A percentile compares a stretch with the other conserved stretches of the same genome.
Evolutionary conservation across 176 grass and related monocot genomes (phyloP).

Genomic region (Cocos nucifera): DNA sequence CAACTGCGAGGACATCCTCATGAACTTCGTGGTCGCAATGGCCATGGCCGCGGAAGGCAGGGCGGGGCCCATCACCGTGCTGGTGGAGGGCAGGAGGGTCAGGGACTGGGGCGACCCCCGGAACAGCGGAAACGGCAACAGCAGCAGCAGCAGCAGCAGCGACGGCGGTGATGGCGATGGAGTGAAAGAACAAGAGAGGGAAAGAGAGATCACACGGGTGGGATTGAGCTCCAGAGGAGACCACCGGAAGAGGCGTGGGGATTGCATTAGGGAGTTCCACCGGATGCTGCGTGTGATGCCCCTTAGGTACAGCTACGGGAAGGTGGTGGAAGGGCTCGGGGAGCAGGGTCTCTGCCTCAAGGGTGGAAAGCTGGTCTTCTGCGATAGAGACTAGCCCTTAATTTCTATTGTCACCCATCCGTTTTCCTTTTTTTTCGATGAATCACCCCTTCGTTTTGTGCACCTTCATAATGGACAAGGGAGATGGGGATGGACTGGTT

Average conservation of each 20-base stretch:
- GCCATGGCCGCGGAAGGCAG: slow-evolving; percentile 20
- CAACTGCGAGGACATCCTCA: slow-evolving; percentile 95
- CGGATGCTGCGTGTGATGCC: slow-evolving; percentile 72
- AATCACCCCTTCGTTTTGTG: too few relatives aligned
- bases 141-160: slow-evolving; percentile 45
- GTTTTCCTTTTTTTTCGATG: too few relatives aligned
- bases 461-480: too few relatives aligned
- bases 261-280: slow-evolving; percentile 86
- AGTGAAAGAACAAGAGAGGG: neutral
- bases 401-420: too few relatives aligned
- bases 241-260: slow-evolving; percentile 74
- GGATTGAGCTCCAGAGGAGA: slow-evolving; percentile 35
- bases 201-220: slow-evolving; percentile 33
- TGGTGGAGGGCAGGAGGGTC: slow-evolving; percentile 48
- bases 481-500: too few relatives aligned
- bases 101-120: slow-evolving; percentile 81
- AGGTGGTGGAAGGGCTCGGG: slow-evolving; percentile 35
- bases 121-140: slow-evolving; percentile 17
- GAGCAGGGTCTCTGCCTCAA: slow-evolving; percentile 72
- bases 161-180: neutral
- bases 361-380: slow-evolving; percentile 41
- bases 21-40: slow-evolving; percentile 77
- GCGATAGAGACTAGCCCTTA: slow-evolving; percentile 14
- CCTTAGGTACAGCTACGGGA: slow-evolving; percentile 68
- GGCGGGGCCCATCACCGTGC: slow-evolving; percentile 26